Evolutionary conservation across 164 flowering plant species (phyloP), one percentile per base, ranked within the genome.

Genomic region (Vitis rupestris): DNA sequence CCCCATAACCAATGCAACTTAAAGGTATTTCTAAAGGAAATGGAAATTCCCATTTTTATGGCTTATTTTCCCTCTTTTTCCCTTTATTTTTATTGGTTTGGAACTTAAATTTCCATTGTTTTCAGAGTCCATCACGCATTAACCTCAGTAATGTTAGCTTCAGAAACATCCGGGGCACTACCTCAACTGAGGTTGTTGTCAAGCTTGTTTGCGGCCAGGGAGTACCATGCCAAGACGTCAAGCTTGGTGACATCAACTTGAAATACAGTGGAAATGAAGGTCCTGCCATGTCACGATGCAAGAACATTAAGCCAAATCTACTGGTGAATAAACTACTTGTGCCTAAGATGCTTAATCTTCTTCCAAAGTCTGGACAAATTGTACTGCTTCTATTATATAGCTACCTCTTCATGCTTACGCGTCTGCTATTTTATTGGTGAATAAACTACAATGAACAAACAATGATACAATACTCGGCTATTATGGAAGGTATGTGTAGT

Each of bases 181-280:
- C 84, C 1, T 60, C 14, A 0, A 30, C 79, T 1, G 30, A 64
- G 10, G 67, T 73, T 2, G 83, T 86, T 9, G 80, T 82, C 1
- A 61, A n/a, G 15, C 59, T 85, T 14, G 14, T 64, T 0, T 85
- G 88, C 69, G 82, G 88, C 57, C 11, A 23, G 44, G 23, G 17
- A 2, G 57, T 29, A 30, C 85, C 87, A 9, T 82, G 87, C 30
- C 16, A 62, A n/a, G 60, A 80, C 51, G 50, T 84, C 19, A 37
- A 61, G 70, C 66, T 82, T 2, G 58, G 47, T 2, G 31, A 80
- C 70, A 78, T 82, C 12, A 51, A 80, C 31, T 53, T 82, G 52
- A 19, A 4, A 1, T 62, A 73, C 59, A 10, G 13, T 15, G 81
- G 81, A 0, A 11, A 23, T 0, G 69, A 51, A 37, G 76, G 78